phyloP scores from a whole-genome alignment of 139 green algal species.

The Tetratostichococcus sp. region DNA sequence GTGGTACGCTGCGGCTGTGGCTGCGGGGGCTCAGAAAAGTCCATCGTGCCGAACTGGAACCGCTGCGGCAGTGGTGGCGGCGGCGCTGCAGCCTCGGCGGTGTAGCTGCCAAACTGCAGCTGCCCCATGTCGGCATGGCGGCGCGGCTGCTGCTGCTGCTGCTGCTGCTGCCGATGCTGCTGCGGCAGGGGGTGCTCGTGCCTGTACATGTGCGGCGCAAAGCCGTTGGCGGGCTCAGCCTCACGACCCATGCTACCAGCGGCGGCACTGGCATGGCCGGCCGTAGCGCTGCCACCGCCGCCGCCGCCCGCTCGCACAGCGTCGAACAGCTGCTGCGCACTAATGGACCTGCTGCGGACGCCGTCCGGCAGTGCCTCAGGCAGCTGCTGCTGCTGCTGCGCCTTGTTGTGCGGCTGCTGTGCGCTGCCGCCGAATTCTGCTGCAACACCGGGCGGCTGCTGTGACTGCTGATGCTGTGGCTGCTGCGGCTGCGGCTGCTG shows the following conservation, averaged over 20 bases:
- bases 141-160: too few species aligned
- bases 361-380: not conserved
- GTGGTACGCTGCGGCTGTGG: not conserved
- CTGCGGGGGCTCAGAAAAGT: not conserved
- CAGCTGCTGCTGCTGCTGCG: not conserved
- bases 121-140: not conserved
- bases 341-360: not conserved
- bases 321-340: not conserved
- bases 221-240: not conserved
- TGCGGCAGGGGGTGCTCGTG: not conserved
- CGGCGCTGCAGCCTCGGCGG: not conserved
- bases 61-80: too few species aligned
- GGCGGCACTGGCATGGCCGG: not conserved
- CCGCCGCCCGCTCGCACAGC: not conserved
- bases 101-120: not conserved
- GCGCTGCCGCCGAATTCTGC: not conserved
- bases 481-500: not conserved
- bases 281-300: not conserved
- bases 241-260: not conserved
- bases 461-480: too few species aligned
- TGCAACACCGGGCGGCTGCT: too few species aligned
- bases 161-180: not conserved
- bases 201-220: not conserved
- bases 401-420: not conserved
- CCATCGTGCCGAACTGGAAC: not conserved